Percentiles rank a stretch among this genome's conserved stretches.
These are phyloP conservation scores for Corymbia maculata DNA, from an alignment of 345 rosid genomes.

Conservation along the genomic window DNA sequence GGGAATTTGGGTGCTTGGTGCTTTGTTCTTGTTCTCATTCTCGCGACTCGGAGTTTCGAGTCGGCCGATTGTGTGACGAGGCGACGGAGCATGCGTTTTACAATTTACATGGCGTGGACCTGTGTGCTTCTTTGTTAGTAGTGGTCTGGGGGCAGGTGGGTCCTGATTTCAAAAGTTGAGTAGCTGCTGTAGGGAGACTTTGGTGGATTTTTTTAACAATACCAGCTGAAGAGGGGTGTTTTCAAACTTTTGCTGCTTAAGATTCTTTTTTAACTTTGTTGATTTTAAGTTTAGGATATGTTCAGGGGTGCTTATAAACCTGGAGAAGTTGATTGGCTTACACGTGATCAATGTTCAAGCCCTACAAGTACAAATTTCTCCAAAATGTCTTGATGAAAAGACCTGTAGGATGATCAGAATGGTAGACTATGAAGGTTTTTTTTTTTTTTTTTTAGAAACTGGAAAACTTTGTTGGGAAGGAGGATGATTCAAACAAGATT, in stretches of 20 bases:
- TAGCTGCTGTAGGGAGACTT: neutral
- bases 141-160: too few relatives aligned
- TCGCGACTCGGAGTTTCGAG: too few relatives aligned
- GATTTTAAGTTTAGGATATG: neutral
- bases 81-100: too few relatives aligned
- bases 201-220: neutral
- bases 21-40: too few relatives aligned
- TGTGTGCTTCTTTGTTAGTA: neutral
- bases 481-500: neutral
- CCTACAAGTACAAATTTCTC: conserved; percentile 39
- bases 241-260: neutral
- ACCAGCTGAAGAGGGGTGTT: neutral
- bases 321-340: neutral
- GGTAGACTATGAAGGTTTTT: neutral
- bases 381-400: neutral
- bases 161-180: neutral
- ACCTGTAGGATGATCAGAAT: neutral
- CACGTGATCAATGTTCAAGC: conserved; percentile 63
- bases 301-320: neutral
- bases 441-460: neutral
- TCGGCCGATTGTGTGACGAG: too few relatives aligned
- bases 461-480: neutral
- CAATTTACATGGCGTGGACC: neutral
- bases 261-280: neutral
- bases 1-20: too few relatives aligned